Evolutionary conservation across 2,329 filamentous ascomycete genomes (phyloP).

Genomic region (Phialocephala sp.): DNA sequence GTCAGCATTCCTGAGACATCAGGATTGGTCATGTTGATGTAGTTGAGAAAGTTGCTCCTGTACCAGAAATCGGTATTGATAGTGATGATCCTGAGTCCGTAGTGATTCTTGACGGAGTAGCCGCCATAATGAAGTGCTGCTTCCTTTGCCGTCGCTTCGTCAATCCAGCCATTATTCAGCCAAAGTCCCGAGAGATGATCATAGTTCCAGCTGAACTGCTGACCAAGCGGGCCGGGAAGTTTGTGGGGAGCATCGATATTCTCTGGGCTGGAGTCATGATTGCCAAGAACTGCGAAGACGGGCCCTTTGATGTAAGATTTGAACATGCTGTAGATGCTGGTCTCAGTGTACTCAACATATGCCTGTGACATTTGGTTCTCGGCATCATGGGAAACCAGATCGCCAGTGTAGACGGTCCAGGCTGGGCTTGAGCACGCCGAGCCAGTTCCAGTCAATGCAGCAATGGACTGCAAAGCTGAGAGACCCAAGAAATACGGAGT

Average conservation of each 20-base stretch:
- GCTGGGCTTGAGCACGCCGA: constrained; percentile 50
- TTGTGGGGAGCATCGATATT: constrained; percentile 58
- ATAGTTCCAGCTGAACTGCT: constrained; percentile 64
- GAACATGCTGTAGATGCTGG: constrained; percentile 58
- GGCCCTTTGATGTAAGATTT: constrained; percentile 61
- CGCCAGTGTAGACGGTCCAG: constrained; percentile 62
- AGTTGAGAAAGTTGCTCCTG: constrained; percentile 52
- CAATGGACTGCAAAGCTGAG: constrained; percentile 60
- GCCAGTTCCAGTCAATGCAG: constrained; percentile 60
- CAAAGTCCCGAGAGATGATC: constrained; percentile 60
- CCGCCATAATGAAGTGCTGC: constrained; percentile 60
- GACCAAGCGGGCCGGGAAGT: constrained; percentile 56
- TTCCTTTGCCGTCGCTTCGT: constrained; percentile 49
- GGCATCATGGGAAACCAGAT: constrained; percentile 60
- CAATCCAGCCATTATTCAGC: constrained; percentile 62
- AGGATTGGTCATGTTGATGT: constrained; percentile 57
- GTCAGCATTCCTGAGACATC: constrained; percentile 55
- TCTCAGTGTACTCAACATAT: constrained; percentile 60
- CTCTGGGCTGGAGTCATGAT: constrained; percentile 61
- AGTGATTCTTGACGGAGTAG: constrained; percentile 59
- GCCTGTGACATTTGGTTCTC: constrained; percentile 56
- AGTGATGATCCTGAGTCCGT: constrained; percentile 57
- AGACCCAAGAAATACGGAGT: constrained; percentile 62
- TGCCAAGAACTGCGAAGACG: constrained; percentile 61
- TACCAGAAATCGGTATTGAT: constrained; percentile 59